Conservation (phyloP, 345 rosid genomes). For the Microthlaspi erraticum region DNA sequence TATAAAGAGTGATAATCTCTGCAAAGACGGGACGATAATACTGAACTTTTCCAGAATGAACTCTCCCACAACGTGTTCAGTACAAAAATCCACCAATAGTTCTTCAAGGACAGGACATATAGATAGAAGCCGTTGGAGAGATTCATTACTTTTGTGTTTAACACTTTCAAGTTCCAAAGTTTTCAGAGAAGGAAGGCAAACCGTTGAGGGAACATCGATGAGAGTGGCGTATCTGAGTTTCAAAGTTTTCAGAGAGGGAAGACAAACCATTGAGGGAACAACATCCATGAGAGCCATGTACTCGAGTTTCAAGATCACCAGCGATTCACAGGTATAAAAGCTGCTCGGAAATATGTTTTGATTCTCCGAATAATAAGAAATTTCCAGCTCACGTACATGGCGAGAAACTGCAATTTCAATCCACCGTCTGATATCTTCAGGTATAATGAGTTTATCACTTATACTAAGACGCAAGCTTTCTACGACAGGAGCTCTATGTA, state of each 20-base stretch:
- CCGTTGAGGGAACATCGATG: not conserved
- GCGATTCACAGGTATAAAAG: not conserved
- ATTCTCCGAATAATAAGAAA: not conserved
- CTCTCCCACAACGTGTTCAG: too few species aligned
- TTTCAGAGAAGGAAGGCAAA: constrained; percentile 9
- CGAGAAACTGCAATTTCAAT: not conserved
- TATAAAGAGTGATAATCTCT: constrained; percentile 8
- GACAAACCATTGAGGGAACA: not conserved
- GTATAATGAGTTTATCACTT: not conserved
- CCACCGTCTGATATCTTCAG: constrained; percentile 9
- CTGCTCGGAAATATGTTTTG: not conserved
- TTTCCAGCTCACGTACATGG: not conserved
- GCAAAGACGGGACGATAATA: constrained; percentile 8
- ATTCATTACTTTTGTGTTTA: too few species aligned
- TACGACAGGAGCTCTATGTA: constrained; percentile 8
- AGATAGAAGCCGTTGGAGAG: not conserved
- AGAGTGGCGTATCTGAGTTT: not conserved
- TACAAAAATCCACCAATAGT: not conserved
- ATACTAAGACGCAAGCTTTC: not conserved
- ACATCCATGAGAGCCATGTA: not conserved
- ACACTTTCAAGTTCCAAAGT: not conserved
- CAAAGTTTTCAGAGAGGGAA: constrained; percentile 11
- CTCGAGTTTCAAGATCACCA: not conserved
- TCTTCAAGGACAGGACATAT: constrained; percentile 15
- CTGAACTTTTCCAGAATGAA: not conserved